These are phyloP conservation scores for Nicotiana benthamiana DNA, from an alignment of 257 asterid species.

Conservation along the genomic window DNA sequence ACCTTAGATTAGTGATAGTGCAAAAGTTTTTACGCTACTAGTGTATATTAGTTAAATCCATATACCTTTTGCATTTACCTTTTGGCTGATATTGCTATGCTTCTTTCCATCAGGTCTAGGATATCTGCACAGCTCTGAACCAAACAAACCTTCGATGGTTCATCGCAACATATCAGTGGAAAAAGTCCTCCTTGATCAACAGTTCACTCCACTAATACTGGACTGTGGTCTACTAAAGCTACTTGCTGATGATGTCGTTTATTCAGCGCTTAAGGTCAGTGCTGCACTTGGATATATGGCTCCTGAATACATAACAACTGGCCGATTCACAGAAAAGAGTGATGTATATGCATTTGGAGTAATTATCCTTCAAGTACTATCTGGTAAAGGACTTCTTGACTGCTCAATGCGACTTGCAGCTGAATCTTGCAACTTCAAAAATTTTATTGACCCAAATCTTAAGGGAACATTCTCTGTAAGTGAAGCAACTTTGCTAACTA, in stretches of 20 bases:
- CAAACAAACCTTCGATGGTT: conserved; percentile 59
- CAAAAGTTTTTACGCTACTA: too few species aligned
- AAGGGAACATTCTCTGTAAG: conserved; percentile 31
- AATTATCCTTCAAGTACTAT: conserved; percentile 71
- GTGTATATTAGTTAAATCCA: too few species aligned
- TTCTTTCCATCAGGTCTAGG: conserved; percentile 46
- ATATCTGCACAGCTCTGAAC: conserved; percentile 59
- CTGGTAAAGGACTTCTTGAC: conserved; percentile 53
- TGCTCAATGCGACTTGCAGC: conserved; percentile 48
- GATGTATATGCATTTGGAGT: conserved; percentile 96
- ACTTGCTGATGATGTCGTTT: conserved; percentile 84
- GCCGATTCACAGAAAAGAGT: conserved; percentile 91
- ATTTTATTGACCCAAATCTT: conserved; percentile 50
- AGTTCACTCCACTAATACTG: conserved; percentile 54
- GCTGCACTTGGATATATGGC: conserved; percentile 98
- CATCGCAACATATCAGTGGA: conserved; percentile 88
- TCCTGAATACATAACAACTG: conserved; percentile 91
- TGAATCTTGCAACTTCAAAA: conserved; percentile 48
- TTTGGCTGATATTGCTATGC: background rate
- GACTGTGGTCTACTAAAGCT: conserved; percentile 83
- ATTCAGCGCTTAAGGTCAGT: conserved; percentile 90
- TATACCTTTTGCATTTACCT: too few species aligned
- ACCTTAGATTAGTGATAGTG: too few species aligned
- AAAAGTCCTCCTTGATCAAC: conserved; percentile 57
- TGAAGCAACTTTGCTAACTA: conserved; percentile 48